phyloP scores from a whole-genome alignment of 345 rosid species.

The Populus ilicifolia region DNA sequence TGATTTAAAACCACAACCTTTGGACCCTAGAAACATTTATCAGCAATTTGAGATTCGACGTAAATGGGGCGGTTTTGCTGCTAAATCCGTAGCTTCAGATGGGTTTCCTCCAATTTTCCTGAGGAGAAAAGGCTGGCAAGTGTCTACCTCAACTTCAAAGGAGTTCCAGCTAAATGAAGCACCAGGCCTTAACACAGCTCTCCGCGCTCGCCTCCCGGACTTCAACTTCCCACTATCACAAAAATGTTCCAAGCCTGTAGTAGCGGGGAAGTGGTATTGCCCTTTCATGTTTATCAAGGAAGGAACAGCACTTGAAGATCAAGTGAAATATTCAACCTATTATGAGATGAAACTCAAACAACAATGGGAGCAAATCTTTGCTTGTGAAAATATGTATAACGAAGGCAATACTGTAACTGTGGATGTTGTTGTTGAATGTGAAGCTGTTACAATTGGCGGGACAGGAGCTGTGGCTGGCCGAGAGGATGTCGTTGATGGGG shows the following conservation, averaged over 20 bases:
- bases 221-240: slow-evolving; percentile 8
- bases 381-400: background rate
- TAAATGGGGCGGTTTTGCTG: background rate
- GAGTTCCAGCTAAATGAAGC: slow-evolving; percentile 21
- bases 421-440: background rate
- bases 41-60: slow-evolving; percentile 14
- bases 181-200: slow-evolving; percentile 11
- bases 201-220: slow-evolving; percentile 14
- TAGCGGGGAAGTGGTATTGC: slow-evolving; percentile 24
- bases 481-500: background rate
- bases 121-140: slow-evolving; percentile 16
- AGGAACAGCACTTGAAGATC: background rate
- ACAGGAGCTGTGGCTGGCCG: background rate
- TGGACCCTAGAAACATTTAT: slow-evolving; percentile 1
- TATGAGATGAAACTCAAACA: slow-evolving; percentile 19
- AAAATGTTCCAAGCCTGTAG: background rate
- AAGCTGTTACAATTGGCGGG: slow-evolving; percentile 2
- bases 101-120: slow-evolving; percentile 16
- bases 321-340: slow-evolving; percentile 10
- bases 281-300: slow-evolving; percentile 25
- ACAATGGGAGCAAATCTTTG: slow-evolving; percentile 12
- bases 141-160: slow-evolving; percentile 1
- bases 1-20: slow-evolving; percentile 5
- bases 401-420: background rate
- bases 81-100: slow-evolving; percentile 4